Percentiles rank a stretch among this genome's conserved stretches.
These are phyloP conservation scores for Aspergillus affinis DNA, from an alignment of 495 filamentous ascomycete species.

Conservation along the genomic window DNA sequence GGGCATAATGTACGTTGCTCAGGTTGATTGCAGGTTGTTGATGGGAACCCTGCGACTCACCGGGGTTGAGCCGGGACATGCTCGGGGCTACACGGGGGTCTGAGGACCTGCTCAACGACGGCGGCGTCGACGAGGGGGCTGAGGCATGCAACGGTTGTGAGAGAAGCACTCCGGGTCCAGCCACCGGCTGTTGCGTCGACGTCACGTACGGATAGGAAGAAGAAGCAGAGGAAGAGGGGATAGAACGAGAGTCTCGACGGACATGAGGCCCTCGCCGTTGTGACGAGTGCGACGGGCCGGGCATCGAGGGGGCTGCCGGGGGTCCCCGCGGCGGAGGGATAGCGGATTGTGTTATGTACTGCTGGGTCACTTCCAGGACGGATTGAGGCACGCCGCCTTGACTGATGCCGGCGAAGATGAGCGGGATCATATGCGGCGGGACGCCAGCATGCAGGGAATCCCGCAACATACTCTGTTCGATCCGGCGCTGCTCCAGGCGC, in stretches of 20 bases:
- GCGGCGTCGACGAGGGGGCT: slow-evolving; percentile 20
- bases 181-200: slow-evolving; percentile 21
- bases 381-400: slow-evolving; percentile 60
- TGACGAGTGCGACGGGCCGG: slow-evolving; percentile 27
- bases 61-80: slow-evolving; percentile 55
- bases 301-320: slow-evolving; percentile 47
- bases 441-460: slow-evolving; percentile 79
- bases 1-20: slow-evolving; percentile 29
- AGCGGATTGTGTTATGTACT: slow-evolving; percentile 49
- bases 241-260: slow-evolving; percentile 27
- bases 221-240: slow-evolving; percentile 37
- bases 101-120: slow-evolving; percentile 27
- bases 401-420: slow-evolving; percentile 84
- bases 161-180: slow-evolving; percentile 16
- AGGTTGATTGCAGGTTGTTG: slow-evolving; percentile 40
- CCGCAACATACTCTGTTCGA: slow-evolving; percentile 81
- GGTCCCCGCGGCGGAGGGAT: slow-evolving; percentile 29
- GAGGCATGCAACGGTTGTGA: slow-evolving; percentile 21
- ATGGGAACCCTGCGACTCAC: slow-evolving; percentile 54
- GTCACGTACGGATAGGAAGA: slow-evolving; percentile 18
- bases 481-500: slow-evolving; percentile 75
- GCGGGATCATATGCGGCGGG: slow-evolving; percentile 81
- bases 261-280: slow-evolving; percentile 18
- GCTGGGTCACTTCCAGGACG: slow-evolving; percentile 71
- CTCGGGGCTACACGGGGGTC: slow-evolving; percentile 32